A percentile compares a stretch with the other conserved stretches of the same genome.
Evolutionary conservation across 805 yeast species (phyloP).

Genomic region (Candida broadrunensis): DNA sequence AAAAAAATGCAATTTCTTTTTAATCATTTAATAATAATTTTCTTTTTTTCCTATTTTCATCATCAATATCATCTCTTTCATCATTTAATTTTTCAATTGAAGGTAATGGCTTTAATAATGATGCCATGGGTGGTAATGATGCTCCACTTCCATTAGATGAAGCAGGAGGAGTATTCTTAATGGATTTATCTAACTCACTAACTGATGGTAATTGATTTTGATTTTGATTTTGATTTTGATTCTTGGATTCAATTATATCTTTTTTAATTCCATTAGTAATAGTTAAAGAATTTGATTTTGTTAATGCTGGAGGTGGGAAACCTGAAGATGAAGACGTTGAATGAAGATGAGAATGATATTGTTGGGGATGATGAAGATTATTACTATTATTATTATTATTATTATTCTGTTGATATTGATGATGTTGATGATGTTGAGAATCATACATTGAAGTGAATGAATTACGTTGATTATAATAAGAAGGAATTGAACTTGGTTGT

Average conservation of each 20-base stretch:
- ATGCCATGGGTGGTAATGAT: neutral
- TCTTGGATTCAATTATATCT: neutral
- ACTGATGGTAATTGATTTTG: conserved; percentile 34
- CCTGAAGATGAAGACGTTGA: neutral
- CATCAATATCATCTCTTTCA: neutral
- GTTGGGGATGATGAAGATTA: neutral
- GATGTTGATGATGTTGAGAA: neutral
- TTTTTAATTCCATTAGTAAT: neutral
- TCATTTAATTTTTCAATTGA: neutral
- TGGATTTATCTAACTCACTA: conserved; percentile 32
- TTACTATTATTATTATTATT: too few relatives aligned
- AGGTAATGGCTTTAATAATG: neutral
- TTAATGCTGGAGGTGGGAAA: conserved; percentile 2
- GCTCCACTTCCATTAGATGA: neutral
- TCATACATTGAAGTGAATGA: conserved; percentile 17
- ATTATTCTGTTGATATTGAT: neutral
- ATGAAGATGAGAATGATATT: too few relatives aligned
- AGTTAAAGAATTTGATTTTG: neutral
- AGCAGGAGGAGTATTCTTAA: conserved; percentile 15
- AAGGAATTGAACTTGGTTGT: neutral
- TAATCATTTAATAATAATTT: too few relatives aligned
- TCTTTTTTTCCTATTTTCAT: neutral
- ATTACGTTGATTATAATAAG: conserved; percentile 13
- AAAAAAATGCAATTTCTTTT: too few relatives aligned
- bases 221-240: conserved; percentile 3